phyloP scores from a whole-genome alignment of 495 filamentous ascomycete genomes.

The Acidiella bohemica region DNA sequence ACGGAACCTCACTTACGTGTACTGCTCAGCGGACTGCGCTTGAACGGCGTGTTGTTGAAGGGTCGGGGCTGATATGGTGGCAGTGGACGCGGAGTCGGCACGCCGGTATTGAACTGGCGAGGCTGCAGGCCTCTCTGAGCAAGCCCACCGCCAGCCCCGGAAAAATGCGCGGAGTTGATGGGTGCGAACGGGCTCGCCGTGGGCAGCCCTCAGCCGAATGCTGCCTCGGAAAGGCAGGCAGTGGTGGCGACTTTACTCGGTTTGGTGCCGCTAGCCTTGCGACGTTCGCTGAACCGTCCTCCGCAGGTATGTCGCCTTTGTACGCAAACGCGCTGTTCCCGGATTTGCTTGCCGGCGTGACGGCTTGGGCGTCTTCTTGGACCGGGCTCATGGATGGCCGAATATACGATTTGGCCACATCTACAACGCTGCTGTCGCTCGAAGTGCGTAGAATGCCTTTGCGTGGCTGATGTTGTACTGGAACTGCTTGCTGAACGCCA shows the following conservation, averaged over 20 bases:
- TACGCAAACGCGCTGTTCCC: constrained; percentile 5
- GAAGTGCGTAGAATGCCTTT: background rate
- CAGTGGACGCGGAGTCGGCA: background rate
- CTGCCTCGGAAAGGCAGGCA: constrained; percentile 1
- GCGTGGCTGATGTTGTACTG: background rate
- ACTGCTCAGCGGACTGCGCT: constrained; percentile 11
- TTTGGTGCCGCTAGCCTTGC: background rate
- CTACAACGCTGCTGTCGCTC: background rate
- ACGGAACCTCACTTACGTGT: constrained; percentile 4
- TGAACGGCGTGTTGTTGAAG: constrained; percentile 7
- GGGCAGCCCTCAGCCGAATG: background rate
- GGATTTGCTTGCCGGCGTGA: background rate
- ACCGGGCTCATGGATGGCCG: constrained; percentile 5
- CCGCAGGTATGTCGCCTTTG: constrained; percentile 5
- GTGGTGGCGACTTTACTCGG: constrained; percentile 2
- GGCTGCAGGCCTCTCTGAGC: background rate
- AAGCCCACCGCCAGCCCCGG: background rate
- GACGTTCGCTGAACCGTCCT: constrained; percentile 1
- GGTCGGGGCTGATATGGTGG: background rate
- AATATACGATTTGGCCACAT: constrained; percentile 1
- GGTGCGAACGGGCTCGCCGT: background rate
- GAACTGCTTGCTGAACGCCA: background rate
- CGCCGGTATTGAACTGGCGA: constrained; percentile 1
- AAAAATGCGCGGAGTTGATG: constrained; percentile 5
- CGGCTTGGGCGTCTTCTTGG: background rate